Base-by-base conservation (phyloP, 345 rosid species). In the Gossypium raimondii region DNA sequence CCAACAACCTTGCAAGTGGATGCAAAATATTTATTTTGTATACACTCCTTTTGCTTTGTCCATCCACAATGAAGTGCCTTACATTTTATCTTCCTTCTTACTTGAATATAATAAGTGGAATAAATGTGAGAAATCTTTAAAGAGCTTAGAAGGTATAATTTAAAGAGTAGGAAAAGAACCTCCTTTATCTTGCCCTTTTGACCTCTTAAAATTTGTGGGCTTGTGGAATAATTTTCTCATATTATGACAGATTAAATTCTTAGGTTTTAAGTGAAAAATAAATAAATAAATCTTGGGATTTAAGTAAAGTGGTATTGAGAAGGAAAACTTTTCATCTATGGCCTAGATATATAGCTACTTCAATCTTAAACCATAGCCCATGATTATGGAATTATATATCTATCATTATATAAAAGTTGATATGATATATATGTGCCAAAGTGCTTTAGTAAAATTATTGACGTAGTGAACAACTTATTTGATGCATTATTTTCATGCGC, bases 21-120 rank as follows among this genome's bases (percentile, higher is more conserved):
- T 68, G 72, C 72, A 68, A 68, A 22, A 68, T 68, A 57, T 68
- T 68, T 9, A 4, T 64, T 10, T 41, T 24, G 22, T 63, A 34
- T 34, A 5, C 41, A 9, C 20, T 38, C 48, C 27, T 20, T 48
- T 67, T 22, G 56, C 12, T 22, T 24, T 17, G 22, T 66, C 11
- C 70, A 44, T 44, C n/a, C n/a, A 25, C 27, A 56, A 20, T 34
- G 70, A 67, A 47, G 72, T 14, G 43, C 20, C 57, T 24, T 48
- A 24, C 57, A 51, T 68, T 48, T 67, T 20, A 1, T 48, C 7
- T 7, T 17, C 38, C 38, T 13, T 47, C 12, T 44, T 51, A 22
- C 7, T 11, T 14, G 10, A 7, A 14, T 48, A 48, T 67, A 9
- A 47, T 47, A 67, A 48, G n/a, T 12, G 10, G 72, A 67, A 67